phyloP scores from a whole-genome alignment of 306 rosid genomes.

The Canavalia gladiata region DNA sequence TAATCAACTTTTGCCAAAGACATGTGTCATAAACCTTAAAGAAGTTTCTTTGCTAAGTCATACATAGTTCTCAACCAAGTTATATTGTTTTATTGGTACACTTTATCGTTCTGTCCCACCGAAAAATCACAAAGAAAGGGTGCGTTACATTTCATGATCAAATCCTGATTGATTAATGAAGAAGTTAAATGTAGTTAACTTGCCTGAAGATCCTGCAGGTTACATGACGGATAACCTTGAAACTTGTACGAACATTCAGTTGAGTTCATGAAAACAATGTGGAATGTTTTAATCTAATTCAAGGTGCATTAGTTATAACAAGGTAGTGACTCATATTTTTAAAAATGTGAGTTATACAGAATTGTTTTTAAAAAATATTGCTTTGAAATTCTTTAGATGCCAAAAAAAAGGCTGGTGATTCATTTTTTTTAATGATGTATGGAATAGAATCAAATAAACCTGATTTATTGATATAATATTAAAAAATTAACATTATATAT shows the following conservation, averaged over 20 bases:
- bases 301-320: slow-evolving; percentile 17
- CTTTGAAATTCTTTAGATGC: too few species aligned
- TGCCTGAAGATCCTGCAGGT: slow-evolving; percentile 29
- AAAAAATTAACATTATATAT: too few species aligned
- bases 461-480: too few species aligned
- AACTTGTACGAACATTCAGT: not conserved
- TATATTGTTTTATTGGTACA: not conserved
- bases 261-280: slow-evolving; percentile 38
- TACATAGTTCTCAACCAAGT: not conserved
- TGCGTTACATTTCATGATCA: not conserved
- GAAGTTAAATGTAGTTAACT: not conserved
- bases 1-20: not conserved
- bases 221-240: slow-evolving; percentile 32
- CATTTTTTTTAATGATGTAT: too few species aligned
- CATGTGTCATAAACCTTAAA: not conserved
- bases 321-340: not conserved
- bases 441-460: too few species aligned
- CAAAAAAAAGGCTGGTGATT: too few species aligned
- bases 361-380: too few species aligned
- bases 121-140: too few species aligned
- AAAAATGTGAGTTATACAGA: too few species aligned
- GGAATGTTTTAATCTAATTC: not conserved
- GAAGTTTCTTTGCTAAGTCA: not conserved
- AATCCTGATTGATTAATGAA: not conserved
- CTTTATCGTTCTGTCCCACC: not conserved